Evolutionary conservation across 768 basidiomycete genomes (phyloP).

Genomic region (Collybia sp.): DNA sequence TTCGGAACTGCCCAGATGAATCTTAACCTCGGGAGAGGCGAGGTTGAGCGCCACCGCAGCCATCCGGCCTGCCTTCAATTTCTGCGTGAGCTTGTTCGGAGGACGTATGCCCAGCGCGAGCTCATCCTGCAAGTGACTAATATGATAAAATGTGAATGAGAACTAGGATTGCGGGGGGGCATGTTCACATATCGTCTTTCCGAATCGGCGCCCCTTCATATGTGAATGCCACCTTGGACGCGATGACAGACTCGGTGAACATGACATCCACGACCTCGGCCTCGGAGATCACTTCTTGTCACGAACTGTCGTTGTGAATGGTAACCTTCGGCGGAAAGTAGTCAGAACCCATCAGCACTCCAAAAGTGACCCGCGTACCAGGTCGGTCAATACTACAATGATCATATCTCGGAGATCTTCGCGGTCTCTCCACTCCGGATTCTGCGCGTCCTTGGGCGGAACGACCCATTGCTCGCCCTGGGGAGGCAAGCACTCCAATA

Average conservation of each 20-base stretch:
- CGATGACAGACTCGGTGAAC: conserved; percentile 95
- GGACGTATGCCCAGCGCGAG: conserved; percentile 84
- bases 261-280: conserved; percentile 87
- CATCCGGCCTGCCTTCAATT: conserved; percentile 85
- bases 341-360: background rate
- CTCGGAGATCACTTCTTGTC: conserved; percentile 81
- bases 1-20: conserved; percentile 89
- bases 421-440: conserved; percentile 68
- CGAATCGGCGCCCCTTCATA: conserved; percentile 94
- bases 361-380: conserved; percentile 35
- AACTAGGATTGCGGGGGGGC: background rate
- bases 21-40: conserved; percentile 97
- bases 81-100: conserved; percentile 80
- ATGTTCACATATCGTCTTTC: conserved; percentile 83
- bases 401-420: conserved; percentile 83
- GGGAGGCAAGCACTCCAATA: conserved; percentile 82
- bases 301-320: conserved; percentile 31
- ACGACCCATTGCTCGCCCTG: conserved; percentile 95
- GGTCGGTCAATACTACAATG: conserved; percentile 98
- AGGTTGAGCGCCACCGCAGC: conserved; percentile 95
- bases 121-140: conserved; percentile 71
- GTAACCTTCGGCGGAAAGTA: conserved; percentile 51
- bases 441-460: conserved; percentile 56
- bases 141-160: background rate
- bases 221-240: conserved; percentile 93